Conservation (phyloP, 306 rosid species). For the Alnus glutinosa region DNA sequence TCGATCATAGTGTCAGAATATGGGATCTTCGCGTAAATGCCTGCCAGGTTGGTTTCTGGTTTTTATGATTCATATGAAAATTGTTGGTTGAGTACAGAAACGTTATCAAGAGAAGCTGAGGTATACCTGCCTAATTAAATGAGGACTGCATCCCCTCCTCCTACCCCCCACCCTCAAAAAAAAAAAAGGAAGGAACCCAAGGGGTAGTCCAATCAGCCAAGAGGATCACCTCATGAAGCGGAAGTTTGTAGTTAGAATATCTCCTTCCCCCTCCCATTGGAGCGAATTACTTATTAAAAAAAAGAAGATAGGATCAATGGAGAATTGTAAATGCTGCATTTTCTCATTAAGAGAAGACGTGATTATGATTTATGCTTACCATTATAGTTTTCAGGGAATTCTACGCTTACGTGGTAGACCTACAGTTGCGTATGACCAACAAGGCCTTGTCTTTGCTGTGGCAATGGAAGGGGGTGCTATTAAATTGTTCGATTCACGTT, state of each 20-base stretch:
- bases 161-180: too few species aligned
- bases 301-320: background rate
- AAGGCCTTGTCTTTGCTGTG: constrained; percentile 97
- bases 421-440: constrained; percentile 96
- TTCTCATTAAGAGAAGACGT: constrained; percentile 5
- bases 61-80: background rate
- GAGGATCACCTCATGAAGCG: too few species aligned
- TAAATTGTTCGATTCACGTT: constrained; percentile 92
- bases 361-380: constrained; percentile 51
- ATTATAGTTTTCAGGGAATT: constrained; percentile 74
- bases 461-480: constrained; percentile 99
- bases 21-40: constrained; percentile 99
- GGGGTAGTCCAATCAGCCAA: too few species aligned
- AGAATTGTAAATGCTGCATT: background rate
- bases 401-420: constrained; percentile 91
- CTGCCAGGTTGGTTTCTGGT: constrained; percentile 72
- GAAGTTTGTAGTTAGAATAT: too few species aligned
- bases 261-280: too few species aligned
- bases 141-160: too few species aligned
- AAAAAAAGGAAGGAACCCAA: too few species aligned
- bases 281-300: too few species aligned
- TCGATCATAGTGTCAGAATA: constrained; percentile 89
- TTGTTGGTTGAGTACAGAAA: background rate
- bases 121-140: background rate
- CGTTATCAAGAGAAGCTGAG: background rate